Conservation (phyloP, 257 asterid species). For the Thymus quinquecostatus region DNA sequence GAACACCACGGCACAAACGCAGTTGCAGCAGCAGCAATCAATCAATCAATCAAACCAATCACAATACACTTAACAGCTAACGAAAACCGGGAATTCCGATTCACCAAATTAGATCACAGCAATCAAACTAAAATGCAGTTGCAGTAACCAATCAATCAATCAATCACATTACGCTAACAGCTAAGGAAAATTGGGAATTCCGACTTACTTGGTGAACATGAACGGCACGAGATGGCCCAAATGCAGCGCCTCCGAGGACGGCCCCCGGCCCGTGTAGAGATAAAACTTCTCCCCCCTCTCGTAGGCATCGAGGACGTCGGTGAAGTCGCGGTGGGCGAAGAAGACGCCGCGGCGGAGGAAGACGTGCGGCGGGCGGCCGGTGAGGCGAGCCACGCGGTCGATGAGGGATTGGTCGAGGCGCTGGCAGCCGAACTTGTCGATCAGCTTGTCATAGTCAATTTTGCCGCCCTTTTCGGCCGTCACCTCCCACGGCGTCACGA, state of each 20-base stretch:
- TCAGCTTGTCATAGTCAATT: constrained; percentile 90
- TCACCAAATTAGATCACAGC: too few species aligned
- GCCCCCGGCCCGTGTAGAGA: constrained; percentile 94
- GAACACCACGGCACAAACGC: background rate
- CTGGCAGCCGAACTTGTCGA: constrained; percentile 90
- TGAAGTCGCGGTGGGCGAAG: constrained; percentile 91
- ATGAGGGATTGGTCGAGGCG: constrained; percentile 71
- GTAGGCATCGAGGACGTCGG: constrained; percentile 68
- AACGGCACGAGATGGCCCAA: constrained; percentile 96
- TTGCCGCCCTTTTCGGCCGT: constrained; percentile 81
- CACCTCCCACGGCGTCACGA: constrained; percentile 92
- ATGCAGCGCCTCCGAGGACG: constrained; percentile 96
- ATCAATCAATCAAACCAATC: too few species aligned
- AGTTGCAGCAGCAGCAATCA: too few species aligned
- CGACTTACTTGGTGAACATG: constrained; percentile 88
- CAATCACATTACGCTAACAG: background rate
- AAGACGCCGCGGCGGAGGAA: constrained; percentile 98
- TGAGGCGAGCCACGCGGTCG: constrained; percentile 76
- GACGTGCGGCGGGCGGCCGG: constrained; percentile 76
- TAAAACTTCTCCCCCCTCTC: constrained; percentile 88
- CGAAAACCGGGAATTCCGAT: too few species aligned
- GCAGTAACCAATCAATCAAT: too few species aligned
- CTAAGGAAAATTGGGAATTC: background rate
- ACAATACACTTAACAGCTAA: too few species aligned
- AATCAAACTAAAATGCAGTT: background rate